Evolutionary conservation across 306 rosid genomes (phyloP).

Genomic region (Ochetophila trinervis): DNA sequence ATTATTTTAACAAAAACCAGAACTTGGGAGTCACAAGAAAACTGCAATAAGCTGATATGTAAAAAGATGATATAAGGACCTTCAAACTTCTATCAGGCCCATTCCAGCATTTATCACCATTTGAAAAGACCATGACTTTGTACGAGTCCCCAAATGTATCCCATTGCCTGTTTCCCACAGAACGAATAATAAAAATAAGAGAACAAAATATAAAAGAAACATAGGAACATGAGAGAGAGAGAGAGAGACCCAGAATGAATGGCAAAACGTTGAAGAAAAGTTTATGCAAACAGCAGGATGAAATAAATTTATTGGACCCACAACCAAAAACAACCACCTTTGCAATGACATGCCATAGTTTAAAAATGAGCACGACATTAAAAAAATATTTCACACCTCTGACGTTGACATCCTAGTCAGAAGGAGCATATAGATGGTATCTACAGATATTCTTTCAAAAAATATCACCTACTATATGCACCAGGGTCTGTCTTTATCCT

Average conservation of each 20-base stretch:
- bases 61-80: conserved; percentile 40
- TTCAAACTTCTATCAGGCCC: conserved; percentile 98
- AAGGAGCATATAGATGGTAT: not conserved
- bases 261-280: not conserved
- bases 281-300: not conserved
- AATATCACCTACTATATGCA: too few relatives aligned
- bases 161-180: conserved; percentile 62
- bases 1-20: not conserved
- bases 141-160: conserved; percentile 90
- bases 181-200: not conserved
- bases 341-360: conserved; percentile 11
- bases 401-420: conserved; percentile 1
- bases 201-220: conserved; percentile 2
- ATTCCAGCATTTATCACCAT: conserved; percentile 96
- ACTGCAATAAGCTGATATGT: not conserved
- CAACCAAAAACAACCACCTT: not conserved
- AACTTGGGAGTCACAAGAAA: conserved; percentile 3
- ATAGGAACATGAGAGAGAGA: not conserved
- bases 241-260: not conserved
- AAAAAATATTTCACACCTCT: conserved; percentile 16
- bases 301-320: not conserved
- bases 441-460: too few relatives aligned
- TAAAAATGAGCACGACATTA: conserved; percentile 10
- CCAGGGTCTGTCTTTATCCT: not conserved
- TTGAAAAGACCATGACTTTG: conserved; percentile 72